Percentiles rank a stretch among this genome's conserved stretches.
These are phyloP conservation scores for Colletotrichum kahawae DNA, from an alignment of 2,329 filamentous ascomycete species.

Conservation along the genomic window DNA sequence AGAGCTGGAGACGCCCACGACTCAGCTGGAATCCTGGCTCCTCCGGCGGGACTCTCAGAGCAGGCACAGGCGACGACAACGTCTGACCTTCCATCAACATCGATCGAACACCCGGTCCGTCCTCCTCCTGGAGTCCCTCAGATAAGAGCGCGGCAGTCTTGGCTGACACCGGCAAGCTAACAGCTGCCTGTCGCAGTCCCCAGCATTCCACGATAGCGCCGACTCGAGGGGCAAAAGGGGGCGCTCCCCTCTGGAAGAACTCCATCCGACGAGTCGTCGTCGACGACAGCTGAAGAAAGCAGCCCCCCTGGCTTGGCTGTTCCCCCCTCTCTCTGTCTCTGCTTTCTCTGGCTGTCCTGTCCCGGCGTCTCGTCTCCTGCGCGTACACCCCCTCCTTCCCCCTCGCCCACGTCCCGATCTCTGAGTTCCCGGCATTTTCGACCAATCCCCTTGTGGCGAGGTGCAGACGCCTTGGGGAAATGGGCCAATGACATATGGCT, in stretches of 20 bases:
- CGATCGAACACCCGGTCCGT: not conserved
- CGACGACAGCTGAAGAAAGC: not conserved
- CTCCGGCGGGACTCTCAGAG: not conserved
- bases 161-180: not conserved
- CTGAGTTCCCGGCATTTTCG: not conserved
- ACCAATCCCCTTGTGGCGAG: constrained; percentile 4
- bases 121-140: not conserved
- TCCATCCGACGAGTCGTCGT: not conserved
- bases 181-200: not conserved
- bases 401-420: not conserved
- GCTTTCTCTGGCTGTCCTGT: not conserved
- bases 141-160: constrained; percentile 8
- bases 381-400: not conserved
- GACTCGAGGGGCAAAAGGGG: not conserved
- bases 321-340: not conserved
- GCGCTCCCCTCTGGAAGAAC: not conserved
- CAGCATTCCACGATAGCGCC: not conserved
- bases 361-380: not conserved
- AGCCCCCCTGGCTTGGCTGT: not conserved
- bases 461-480: not conserved
- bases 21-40: not conserved
- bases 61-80: not conserved
- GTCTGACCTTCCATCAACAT: not conserved
- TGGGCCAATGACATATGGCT: not conserved
- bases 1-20: not conserved